Evolutionary conservation across 306 rosid species (phyloP).

Genomic region (Medicago truncatula): MtrunA17r5.0-ANR NC_053044.1:48582001-48582500

Average conservation of each 20-base stretch:
- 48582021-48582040: conserved; percentile 17
- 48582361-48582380: conserved; percentile 63
- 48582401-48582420: conserved; percentile 33
- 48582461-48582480: conserved; percentile 19
- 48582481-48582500: neutral
- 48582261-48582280: conserved; percentile 48
- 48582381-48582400: conserved; percentile 27
- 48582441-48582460: neutral
- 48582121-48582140: conserved; percentile 35
- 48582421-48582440: conserved; percentile 10
- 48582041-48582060: neutral
- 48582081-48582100: conserved; percentile 29
- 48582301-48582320: conserved; percentile 97
- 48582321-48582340: conserved; percentile 94
- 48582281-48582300: conserved; percentile 82
- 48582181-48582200: conserved; percentile 33
- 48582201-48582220: conserved; percentile 44
- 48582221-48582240: conserved; percentile 55
- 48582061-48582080: conserved; percentile 17
- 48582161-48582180: conserved; percentile 35
- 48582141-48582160: conserved; percentile 2
- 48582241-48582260: conserved; percentile 62
- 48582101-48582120: conserved; percentile 34
- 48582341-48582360: conserved; percentile 86
- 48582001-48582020: conserved; percentile 45